Conservation (phyloP, 805 yeast genomes). For the Yarrowia sp. region DNA sequence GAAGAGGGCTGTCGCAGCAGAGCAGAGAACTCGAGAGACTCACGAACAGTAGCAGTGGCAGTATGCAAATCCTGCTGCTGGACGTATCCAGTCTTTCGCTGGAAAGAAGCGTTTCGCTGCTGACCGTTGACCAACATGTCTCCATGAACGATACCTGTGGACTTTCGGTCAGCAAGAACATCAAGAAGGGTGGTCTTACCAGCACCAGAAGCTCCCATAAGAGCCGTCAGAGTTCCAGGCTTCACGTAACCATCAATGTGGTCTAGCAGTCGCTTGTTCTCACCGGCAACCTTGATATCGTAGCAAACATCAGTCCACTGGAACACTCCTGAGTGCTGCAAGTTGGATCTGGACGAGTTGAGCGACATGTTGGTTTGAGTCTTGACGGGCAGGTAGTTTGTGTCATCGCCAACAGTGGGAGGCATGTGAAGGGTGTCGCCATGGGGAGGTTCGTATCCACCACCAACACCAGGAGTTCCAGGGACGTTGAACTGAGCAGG, state of each 20-base stretch:
- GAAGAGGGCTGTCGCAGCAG: conserved; percentile 58
- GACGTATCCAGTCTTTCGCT: conserved; percentile 65
- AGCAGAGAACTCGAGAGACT: conserved; percentile 65
- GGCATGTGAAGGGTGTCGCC: background rate
- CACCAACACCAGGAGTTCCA: background rate
- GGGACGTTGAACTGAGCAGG: background rate
- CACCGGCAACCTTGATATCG: conserved; percentile 60
- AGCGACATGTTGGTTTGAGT: background rate
- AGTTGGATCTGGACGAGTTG: background rate
- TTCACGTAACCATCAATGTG: conserved; percentile 79
- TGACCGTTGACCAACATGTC: conserved; percentile 65
- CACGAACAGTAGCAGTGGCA: conserved; percentile 64
- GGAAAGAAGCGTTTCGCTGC: conserved; percentile 58
- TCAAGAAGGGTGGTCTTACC: conserved; percentile 75
- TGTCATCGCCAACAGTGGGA: background rate
- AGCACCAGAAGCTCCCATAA: conserved; percentile 78
- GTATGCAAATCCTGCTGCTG: conserved; percentile 76
- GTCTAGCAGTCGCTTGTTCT: conserved; percentile 56
- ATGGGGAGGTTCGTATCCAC: conserved; percentile 5
- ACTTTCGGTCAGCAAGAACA: conserved; percentile 66
- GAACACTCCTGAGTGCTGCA: conserved; percentile 41
- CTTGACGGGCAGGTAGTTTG: background rate
- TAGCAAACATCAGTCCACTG: conserved; percentile 76
- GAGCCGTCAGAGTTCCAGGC: conserved; percentile 77
- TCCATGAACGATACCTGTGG: conserved; percentile 67